These are phyloP conservation scores for Pecoramyces ruminantium DNA, from an alignment of 192 early-diverging fungal genomes.

Conservation along the genomic window DNA sequence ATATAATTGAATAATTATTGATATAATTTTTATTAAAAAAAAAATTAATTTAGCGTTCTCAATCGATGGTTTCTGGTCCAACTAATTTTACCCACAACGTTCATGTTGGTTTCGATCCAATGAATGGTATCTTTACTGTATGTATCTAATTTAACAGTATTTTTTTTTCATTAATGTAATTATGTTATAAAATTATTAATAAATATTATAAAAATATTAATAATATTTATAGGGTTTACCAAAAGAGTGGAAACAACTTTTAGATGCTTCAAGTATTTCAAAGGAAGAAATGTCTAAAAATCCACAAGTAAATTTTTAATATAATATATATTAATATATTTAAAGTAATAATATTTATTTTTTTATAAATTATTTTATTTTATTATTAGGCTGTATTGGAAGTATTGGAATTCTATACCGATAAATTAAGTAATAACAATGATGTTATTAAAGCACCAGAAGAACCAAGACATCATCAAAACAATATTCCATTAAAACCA, in stretches of 20 bases:
- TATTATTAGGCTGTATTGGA: conserved; percentile 70
- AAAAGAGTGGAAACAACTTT: conserved; percentile 81
- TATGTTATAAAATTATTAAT: no score
- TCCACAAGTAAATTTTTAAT: conserved; percentile 48
- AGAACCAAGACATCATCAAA: conserved; percentile 3
- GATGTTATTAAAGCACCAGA: not conserved
- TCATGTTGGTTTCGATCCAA: conserved; percentile 36
- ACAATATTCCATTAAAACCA: not conserved
- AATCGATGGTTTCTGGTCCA: conserved; percentile 20
- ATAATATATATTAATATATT: no score
- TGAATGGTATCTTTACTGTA: conserved; percentile 17
- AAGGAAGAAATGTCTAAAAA: conserved; percentile 96
- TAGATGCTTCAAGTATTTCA: conserved; percentile 86
- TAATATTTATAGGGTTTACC: conserved; percentile 33
- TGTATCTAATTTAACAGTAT: no score
- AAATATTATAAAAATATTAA: no score
- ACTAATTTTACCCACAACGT: conserved; percentile 37
- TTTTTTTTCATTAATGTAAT: no score
- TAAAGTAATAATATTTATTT: no score
- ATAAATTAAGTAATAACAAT: conserved; percentile 36
- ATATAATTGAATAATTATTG: no score
- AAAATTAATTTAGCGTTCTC: not conserved
- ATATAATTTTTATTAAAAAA: no score
- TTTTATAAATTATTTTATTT: no score
- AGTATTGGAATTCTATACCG: conserved; percentile 96